Evolutionary conservation across 73 alveolate genomes (phyloP).

Genomic region (Paramecium biaurelia): DNA sequence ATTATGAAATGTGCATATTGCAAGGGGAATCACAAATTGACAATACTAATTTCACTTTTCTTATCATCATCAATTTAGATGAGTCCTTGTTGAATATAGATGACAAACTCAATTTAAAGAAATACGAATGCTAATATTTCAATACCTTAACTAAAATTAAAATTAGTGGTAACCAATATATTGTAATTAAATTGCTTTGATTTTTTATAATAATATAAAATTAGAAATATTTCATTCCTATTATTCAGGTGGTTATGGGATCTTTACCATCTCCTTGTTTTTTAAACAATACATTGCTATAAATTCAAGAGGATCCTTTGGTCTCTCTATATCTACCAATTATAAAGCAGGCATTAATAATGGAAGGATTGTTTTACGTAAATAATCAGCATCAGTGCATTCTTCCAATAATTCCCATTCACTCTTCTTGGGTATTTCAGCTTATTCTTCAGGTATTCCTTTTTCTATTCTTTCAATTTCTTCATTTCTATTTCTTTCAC

Average conservation of each 20-base stretch:
- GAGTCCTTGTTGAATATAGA: not conserved
- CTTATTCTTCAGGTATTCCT: constrained; percentile 74
- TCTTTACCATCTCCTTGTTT: constrained; percentile 76
- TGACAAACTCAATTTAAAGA: not conserved
- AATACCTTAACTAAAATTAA: not conserved
- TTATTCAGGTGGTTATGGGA: constrained; percentile 70
- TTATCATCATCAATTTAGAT: not conserved
- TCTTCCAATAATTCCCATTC: constrained; percentile 83
- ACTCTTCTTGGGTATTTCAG: constrained; percentile 66
- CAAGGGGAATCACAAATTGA: not conserved
- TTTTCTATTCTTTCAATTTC: constrained; percentile 81
- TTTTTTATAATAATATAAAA: not conserved
- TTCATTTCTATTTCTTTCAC: constrained; percentile 88
- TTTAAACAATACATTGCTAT: constrained; percentile 82
- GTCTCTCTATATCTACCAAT: constrained; percentile 84
- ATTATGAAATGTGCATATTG: not conserved
- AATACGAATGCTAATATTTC: not conserved
- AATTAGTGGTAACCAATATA: not conserved
- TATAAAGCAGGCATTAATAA: constrained; percentile 73
- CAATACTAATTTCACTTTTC: not conserved
- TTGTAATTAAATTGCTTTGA: constrained; percentile 9
- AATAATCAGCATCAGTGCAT: constrained; percentile 75
- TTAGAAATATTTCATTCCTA: not conserved
- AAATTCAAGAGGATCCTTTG: constrained; percentile 81
- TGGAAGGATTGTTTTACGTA: constrained; percentile 83